Percentiles rank a stretch among this genome's conserved stretches.
phyloP scores from a whole-genome alignment of 1,284 basidiomycete genomes.

The Naganishia cerealis region DNA sequence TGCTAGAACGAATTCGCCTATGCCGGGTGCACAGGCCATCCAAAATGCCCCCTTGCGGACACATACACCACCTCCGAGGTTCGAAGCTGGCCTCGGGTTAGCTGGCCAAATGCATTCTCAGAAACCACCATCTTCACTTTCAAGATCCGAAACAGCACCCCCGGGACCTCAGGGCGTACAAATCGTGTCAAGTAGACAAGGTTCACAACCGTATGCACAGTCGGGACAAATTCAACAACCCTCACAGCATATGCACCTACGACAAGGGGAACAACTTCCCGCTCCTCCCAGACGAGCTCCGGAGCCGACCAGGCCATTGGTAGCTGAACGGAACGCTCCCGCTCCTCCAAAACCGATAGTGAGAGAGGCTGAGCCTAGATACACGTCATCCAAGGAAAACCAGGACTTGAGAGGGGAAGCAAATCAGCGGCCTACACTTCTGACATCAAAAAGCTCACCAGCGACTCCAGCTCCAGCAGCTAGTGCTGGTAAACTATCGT shows the following conservation, averaged over 20 bases:
- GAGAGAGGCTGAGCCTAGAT: background rate
- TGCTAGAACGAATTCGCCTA: slow-evolving; percentile 1
- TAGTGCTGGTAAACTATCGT: slow-evolving; percentile 16
- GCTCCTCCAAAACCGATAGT: slow-evolving; percentile 57
- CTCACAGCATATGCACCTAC: background rate
- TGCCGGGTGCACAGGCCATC: slow-evolving; percentile 23
- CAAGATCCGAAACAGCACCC: slow-evolving; percentile 33
- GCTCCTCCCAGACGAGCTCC: slow-evolving; percentile 4
- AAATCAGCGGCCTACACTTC: slow-evolving; percentile 16
- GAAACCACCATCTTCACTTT: slow-evolving; percentile 12
- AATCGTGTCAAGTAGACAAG: slow-evolving; percentile 30
- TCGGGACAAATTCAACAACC: background rate
- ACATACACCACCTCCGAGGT: slow-evolving; percentile 61
- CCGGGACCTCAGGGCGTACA: slow-evolving; percentile 34
- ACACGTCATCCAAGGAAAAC: slow-evolving; percentile 6
- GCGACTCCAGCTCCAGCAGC: slow-evolving; percentile 54
- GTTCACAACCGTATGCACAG: slow-evolving; percentile 19
- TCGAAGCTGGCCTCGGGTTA: slow-evolving; percentile 80
- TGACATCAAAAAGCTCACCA: slow-evolving; percentile 56
- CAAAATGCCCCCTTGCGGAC: slow-evolving; percentile 26
- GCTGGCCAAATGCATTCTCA: slow-evolving; percentile 58
- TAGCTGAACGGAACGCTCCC: slow-evolving; percentile 51
- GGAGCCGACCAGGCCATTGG: slow-evolving; percentile 36
- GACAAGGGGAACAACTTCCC: slow-evolving; percentile 10
- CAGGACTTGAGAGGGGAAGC: background rate